Percentiles rank a stretch among this genome's conserved stretches.
These are phyloP conservation scores for Aspergillus uvarum DNA, from an alignment of 2,329 filamentous ascomycete species.

Conservation along the genomic window DNA sequence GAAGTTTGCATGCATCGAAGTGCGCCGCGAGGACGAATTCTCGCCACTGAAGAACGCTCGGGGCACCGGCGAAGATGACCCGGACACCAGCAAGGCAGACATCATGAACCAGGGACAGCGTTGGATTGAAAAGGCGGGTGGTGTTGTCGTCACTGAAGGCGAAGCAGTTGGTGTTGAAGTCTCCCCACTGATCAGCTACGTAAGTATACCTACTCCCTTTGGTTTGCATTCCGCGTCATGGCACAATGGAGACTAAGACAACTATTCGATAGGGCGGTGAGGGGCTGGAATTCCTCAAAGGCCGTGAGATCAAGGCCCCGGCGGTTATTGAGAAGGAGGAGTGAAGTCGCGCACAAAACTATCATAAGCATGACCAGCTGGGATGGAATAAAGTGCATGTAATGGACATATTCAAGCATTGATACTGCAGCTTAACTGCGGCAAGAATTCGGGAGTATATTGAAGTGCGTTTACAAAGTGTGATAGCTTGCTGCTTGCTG, in stretches of 20 bases:
- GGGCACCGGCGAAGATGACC: constrained; percentile 87
- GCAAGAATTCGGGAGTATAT: not conserved
- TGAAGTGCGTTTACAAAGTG: not conserved
- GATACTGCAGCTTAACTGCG: not conserved
- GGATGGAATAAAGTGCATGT: not conserved
- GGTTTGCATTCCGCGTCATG: not conserved
- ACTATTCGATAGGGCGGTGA: constrained; percentile 56
- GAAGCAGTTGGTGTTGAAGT: constrained; percentile 74
- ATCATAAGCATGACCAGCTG: constrained; percentile 1
- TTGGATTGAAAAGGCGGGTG: constrained; percentile 80
- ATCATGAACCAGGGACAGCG: constrained; percentile 86
- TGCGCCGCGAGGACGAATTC: constrained; percentile 96
- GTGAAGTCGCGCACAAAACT: constrained; percentile 17
- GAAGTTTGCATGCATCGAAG: constrained; percentile 94
- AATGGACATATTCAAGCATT: not conserved
- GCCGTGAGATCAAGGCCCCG: constrained; percentile 61
- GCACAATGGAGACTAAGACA: not conserved
- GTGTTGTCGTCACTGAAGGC: constrained; percentile 65
- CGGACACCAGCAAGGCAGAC: constrained; percentile 86
- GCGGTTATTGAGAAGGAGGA: constrained; percentile 64
- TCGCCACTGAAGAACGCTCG: constrained; percentile 90
- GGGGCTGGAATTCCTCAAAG: constrained; percentile 61
- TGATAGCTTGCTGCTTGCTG: not conserved
- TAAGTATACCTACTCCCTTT: constrained; percentile 54
- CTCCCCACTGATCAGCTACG: constrained; percentile 91